phyloP scores from a whole-genome alignment of 2,329 filamentous ascomycete species.

The Aureobasidium sp. region DNA sequence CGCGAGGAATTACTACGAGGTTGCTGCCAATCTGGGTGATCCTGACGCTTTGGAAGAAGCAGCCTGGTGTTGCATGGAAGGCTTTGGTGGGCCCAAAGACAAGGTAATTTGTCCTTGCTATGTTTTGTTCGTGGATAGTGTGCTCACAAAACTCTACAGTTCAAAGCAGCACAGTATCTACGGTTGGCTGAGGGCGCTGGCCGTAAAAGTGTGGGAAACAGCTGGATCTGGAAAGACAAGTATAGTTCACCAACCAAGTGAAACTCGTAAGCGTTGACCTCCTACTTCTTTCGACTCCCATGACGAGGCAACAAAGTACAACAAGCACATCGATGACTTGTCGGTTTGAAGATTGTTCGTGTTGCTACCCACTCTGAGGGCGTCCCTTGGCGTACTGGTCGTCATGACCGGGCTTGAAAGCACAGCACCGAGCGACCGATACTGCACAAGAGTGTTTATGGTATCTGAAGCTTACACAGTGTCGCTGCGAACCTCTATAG shows the following conservation, averaged over 20 bases:
- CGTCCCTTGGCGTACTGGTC: not conserved
- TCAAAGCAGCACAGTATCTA: conserved; percentile 70
- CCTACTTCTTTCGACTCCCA: not conserved
- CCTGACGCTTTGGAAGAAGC: conserved; percentile 97
- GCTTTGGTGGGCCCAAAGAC: conserved; percentile 96
- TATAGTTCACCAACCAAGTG: conserved; percentile 41
- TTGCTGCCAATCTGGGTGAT: conserved; percentile 90
- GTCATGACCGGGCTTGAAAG: not conserved
- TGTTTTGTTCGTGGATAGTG: not conserved
- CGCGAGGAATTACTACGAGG: conserved; percentile 89
- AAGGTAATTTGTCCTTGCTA: conserved; percentile 61
- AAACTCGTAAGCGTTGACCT: not conserved
- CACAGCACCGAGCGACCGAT: not conserved
- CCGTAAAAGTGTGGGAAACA: conserved; percentile 84
- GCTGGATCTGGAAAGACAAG: conserved; percentile 99
- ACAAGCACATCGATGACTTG: too few species aligned
- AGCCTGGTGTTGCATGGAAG: conserved; percentile 90
- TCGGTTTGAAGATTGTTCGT: too few species aligned
- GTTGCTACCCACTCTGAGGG: not conserved
- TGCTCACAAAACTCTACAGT: not conserved
- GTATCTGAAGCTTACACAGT: not conserved
- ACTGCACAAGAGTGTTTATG: not conserved
- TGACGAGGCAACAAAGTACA: too few species aligned
- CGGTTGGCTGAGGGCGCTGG: conserved; percentile 82
- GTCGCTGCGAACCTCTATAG: not conserved